Evolutionary conservation across 108 stramenopile genomes (phyloP).

Genomic region (Nitzschia sp.): DNA sequence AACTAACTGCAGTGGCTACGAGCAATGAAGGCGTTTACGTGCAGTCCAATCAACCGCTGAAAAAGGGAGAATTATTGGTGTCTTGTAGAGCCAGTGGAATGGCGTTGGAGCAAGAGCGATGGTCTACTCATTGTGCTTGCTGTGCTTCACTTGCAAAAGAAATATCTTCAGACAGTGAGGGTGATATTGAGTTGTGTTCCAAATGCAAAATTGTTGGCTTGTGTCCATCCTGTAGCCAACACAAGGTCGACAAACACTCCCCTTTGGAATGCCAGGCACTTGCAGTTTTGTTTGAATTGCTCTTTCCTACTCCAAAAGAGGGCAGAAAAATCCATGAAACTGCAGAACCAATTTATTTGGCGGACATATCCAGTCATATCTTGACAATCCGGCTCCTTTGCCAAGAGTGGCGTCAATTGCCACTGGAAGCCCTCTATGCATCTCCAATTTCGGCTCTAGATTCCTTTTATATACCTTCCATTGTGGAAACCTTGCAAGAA

Average conservation of each 20-base stretch:
- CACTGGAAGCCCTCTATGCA: constrained; percentile 1
- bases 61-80: constrained; percentile 1
- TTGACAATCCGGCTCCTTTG: constrained; percentile 29
- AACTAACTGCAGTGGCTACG: constrained; percentile 3
- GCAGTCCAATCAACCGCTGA: background rate
- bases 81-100: constrained; percentile 15
- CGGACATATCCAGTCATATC: constrained; percentile 5
- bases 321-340: background rate
- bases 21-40: constrained; percentile 9
- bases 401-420: background rate
- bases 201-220: background rate
- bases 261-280: constrained; percentile 1
- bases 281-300: background rate
- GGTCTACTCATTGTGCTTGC: constrained; percentile 21
- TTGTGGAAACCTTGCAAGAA: constrained; percentile 3
- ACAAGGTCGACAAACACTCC: background rate
- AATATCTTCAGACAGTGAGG: background rate
- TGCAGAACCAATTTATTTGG: background rate
- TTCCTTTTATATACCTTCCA: too few relatives aligned
- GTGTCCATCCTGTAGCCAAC: background rate
- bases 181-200: background rate
- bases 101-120: constrained; percentile 16
- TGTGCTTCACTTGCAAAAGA: constrained; percentile 11
- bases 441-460: background rate
- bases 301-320: background rate